Percentiles rank a stretch among this genome's conserved stretches.
Conservation (phyloP, 2,329 filamentous ascomycete species). For the Diaporthe sp. region DNA sequence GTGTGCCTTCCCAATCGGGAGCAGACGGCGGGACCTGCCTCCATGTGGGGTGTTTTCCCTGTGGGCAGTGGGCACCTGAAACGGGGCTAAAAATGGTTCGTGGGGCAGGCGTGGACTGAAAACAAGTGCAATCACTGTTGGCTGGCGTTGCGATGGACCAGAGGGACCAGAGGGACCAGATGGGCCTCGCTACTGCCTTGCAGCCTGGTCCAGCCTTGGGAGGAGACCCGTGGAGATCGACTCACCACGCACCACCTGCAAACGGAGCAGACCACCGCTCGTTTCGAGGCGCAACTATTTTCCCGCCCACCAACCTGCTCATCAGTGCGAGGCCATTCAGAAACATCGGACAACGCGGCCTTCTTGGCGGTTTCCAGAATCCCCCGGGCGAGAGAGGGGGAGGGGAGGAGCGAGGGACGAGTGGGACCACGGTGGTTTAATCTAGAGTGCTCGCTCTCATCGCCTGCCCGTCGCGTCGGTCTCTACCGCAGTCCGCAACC, state of each 20-base stretch:
- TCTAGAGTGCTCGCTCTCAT: not conserved
- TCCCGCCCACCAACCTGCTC: constrained; percentile 13
- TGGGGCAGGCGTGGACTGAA: constrained; percentile 20
- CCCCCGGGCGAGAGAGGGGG: not conserved
- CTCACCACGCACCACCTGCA: not conserved
- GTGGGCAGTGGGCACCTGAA: constrained; percentile 16
- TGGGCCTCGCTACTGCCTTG: not conserved
- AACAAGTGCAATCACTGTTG: constrained; percentile 23
- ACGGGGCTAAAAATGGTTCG: constrained; percentile 25
- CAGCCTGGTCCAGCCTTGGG: not conserved
- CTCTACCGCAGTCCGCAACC: no score
- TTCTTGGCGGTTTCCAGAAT: constrained; percentile 21
- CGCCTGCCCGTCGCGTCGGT: not conserved
- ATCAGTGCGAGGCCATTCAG: constrained; percentile 27
- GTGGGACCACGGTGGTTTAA: constrained; percentile 12
- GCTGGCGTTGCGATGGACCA: not conserved
- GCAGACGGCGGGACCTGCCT: not conserved
- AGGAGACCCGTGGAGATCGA: not conserved
- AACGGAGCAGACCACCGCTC: constrained; percentile 10
- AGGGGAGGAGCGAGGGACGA: not conserved
- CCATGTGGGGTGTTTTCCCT: not conserved
- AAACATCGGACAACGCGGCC: constrained; percentile 25
- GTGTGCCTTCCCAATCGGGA: constrained; percentile 7
- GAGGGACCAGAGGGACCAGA: not conserved
- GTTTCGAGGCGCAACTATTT: constrained; percentile 22